A percentile compares a stretch with the other conserved stretches of the same genome.
Conservation (phyloP, 495 filamentous ascomycete species). For the Glonium stellatum region DNA sequence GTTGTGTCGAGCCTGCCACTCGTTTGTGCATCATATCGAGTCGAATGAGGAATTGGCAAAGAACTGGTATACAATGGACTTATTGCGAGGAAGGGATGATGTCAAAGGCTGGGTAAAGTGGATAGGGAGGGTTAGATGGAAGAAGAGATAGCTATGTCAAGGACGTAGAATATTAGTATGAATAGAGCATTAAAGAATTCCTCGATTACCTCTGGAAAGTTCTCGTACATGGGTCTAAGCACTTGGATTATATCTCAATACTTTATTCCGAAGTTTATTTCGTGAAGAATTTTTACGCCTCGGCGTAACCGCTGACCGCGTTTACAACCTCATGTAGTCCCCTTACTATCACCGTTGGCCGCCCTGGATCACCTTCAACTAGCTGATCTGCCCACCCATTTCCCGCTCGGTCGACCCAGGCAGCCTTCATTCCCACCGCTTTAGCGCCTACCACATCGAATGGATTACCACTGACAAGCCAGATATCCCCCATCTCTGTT, state of each 20-base stretch:
- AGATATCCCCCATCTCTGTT: slow-evolving; percentile 47
- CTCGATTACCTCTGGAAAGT: background rate
- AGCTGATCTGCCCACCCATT: slow-evolving; percentile 49
- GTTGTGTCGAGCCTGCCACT: slow-evolving; percentile 84
- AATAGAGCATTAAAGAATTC: background rate
- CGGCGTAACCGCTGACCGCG: slow-evolving; percentile 26
- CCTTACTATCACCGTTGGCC: slow-evolving; percentile 42
- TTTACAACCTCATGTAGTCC: slow-evolving; percentile 45
- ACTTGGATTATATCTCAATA: background rate
- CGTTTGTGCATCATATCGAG: slow-evolving; percentile 71
- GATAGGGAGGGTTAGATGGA: slow-evolving; percentile 44
- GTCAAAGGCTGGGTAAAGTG: slow-evolving; percentile 58
- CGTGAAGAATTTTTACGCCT: background rate
- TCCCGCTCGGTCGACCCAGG: slow-evolving; percentile 61
- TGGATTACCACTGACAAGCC: slow-evolving; percentile 71
- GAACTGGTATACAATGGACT: slow-evolving; percentile 62
- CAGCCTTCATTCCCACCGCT: slow-evolving; percentile 50
- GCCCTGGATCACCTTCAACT: slow-evolving; percentile 36
- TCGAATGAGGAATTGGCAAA: slow-evolving; percentile 73
- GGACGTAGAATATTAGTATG: background rate
- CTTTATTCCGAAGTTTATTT: too few species aligned
- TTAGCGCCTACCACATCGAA: slow-evolving; percentile 67
- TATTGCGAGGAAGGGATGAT: slow-evolving; percentile 58
- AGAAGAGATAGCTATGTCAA: slow-evolving; percentile 29
- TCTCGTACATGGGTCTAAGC: background rate